Evolutionary conservation across 352 stramenopile genomes (phyloP).

Genomic region (Globisporangium nagaii): DNA sequence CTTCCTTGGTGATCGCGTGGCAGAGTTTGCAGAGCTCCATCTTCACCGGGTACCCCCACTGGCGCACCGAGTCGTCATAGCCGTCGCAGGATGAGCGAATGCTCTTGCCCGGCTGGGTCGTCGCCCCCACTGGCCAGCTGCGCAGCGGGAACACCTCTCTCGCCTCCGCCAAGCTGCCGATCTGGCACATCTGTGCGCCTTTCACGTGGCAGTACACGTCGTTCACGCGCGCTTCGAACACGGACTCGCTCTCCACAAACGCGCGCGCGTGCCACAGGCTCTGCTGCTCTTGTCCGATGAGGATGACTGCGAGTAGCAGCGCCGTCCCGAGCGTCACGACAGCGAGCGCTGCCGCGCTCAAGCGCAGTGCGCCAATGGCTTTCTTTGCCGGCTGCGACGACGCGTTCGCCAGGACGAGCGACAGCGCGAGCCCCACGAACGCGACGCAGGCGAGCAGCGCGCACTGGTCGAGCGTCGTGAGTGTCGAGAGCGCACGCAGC

Average conservation of each 20-base stretch:
- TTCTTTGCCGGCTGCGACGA: slow-evolving; percentile 1
- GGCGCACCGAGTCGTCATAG: slow-evolving; percentile 32
- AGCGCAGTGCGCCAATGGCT: slow-evolving; percentile 10
- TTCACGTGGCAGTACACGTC: slow-evolving; percentile 46
- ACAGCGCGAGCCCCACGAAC: slow-evolving; percentile 14
- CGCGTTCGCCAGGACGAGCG: slow-evolving; percentile 19
- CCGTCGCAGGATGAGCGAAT: slow-evolving; percentile 31
- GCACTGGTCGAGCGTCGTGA: slow-evolving; percentile 23
- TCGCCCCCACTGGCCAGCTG: slow-evolving; percentile 33
- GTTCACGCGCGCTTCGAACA: slow-evolving; percentile 34
- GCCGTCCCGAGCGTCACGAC: slow-evolving; percentile 11
- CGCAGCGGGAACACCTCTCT: slow-evolving; percentile 31
- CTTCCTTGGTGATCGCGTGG: slow-evolving; percentile 23
- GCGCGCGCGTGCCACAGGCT: slow-evolving; percentile 22
- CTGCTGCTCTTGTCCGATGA: slow-evolving; percentile 12
- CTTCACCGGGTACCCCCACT: slow-evolving; percentile 44
- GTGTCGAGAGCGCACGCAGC: slow-evolving; percentile 8
- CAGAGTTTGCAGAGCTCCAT: slow-evolving; percentile 46
- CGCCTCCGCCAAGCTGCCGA: slow-evolving; percentile 30
- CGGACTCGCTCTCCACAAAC: slow-evolving; percentile 19
- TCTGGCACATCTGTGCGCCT: slow-evolving; percentile 30
- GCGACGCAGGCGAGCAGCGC: slow-evolving; percentile 15
- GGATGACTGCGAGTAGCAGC: slow-evolving; percentile 16
- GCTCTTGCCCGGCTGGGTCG: slow-evolving; percentile 21
- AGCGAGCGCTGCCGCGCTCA: slow-evolving; percentile 6